A percentile compares a stretch with the other conserved stretches of the same genome.
Evolutionary conservation across 352 stramenopile genomes (phyloP).

Genomic region (Pythium scleroteichum): DNA sequence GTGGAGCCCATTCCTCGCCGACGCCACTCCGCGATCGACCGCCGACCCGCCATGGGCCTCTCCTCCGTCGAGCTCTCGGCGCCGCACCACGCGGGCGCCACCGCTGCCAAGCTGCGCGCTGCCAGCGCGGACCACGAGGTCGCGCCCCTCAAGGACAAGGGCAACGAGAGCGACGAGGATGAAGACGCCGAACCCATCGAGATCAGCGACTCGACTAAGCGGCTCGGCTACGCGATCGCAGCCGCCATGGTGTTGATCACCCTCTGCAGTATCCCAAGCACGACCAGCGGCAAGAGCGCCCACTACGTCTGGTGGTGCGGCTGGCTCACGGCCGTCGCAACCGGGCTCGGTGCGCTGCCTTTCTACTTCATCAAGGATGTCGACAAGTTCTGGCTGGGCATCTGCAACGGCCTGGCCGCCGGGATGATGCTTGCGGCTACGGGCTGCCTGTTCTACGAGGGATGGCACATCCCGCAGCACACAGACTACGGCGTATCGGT

Average conservation of each 20-base stretch:
- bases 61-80: constrained; percentile 11
- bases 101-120: constrained; percentile 14
- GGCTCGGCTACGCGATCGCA: constrained; percentile 50
- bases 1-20: background rate
- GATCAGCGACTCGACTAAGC: constrained; percentile 29
- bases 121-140: background rate
- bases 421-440: constrained; percentile 99
- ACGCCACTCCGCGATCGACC: constrained; percentile 6
- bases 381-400: constrained; percentile 93
- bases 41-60: constrained; percentile 4
- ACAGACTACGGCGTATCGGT: constrained; percentile 69
- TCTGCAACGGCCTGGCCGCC: constrained; percentile 94
- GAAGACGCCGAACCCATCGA: constrained; percentile 28
- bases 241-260: constrained; percentile 58
- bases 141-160: constrained; percentile 12
- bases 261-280: constrained; percentile 57
- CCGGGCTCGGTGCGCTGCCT: constrained; percentile 93
- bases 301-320: constrained; percentile 97
- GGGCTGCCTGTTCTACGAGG: constrained; percentile 95
- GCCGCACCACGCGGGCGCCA: background rate
- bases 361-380: constrained; percentile 94
- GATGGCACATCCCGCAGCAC: constrained; percentile 76
- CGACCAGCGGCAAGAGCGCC: constrained; percentile 51
- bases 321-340: constrained; percentile 97
- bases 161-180: background rate